These are phyloP conservation scores for Rhizophagus sp. DNA, from an alignment of 192 early-diverging fungal genomes.

Conservation along the genomic window DNA sequence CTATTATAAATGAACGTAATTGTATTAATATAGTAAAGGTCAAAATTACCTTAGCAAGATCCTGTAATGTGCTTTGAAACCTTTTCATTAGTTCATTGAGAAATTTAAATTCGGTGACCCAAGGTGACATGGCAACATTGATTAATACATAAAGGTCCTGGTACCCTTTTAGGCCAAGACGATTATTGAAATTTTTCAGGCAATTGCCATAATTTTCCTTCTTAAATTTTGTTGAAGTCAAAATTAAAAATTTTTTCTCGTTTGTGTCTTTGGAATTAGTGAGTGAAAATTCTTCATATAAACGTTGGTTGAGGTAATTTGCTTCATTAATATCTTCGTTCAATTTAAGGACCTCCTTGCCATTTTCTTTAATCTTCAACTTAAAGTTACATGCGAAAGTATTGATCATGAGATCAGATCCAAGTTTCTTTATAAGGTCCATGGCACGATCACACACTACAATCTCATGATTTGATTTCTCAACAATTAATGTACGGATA, in stretches of 20 bases:
- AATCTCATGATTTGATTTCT: background rate
- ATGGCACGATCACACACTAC: background rate
- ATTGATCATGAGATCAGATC: background rate
- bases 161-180: background rate
- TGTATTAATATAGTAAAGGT: too few relatives aligned
- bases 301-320: background rate
- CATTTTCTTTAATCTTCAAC: background rate
- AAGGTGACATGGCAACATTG: constrained; percentile 1
- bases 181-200: constrained; percentile 3
- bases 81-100: background rate
- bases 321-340: background rate
- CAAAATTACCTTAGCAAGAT: background rate
- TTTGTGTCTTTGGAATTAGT: background rate
- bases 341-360: background rate
- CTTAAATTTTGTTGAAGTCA: background rate
- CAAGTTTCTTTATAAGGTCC: background rate
- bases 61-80: background rate
- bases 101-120: background rate
- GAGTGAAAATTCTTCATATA: background rate
- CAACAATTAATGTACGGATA: background rate
- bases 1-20: too few relatives aligned
- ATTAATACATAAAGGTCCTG: background rate
- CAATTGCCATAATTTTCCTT: background rate
- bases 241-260: background rate
- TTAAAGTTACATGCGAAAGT: background rate